phyloP scores from a whole-genome alignment of 2,329 filamentous ascomycete genomes.

The Trichoderma brevicompactum region DNA sequence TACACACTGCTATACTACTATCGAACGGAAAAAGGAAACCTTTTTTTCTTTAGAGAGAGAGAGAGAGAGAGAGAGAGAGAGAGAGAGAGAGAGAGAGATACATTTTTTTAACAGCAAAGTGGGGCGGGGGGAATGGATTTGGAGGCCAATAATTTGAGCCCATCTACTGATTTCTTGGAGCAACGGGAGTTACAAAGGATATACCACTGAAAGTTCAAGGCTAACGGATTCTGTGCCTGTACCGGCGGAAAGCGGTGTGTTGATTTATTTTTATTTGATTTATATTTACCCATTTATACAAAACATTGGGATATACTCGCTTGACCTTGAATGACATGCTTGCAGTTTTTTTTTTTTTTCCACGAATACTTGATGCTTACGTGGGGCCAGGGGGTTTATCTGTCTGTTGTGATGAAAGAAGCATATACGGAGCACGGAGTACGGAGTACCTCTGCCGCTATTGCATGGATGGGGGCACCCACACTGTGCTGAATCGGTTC shows the following conservation, averaged over 20 bases:
- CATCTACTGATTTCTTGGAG: conserved; percentile 18
- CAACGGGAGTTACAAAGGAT: conserved; percentile 21
- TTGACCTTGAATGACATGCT: too few relatives aligned
- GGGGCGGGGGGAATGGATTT: background rate
- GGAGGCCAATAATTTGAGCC: background rate
- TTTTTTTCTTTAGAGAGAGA: background rate
- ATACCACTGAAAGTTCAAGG: conserved; percentile 18
- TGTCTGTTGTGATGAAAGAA: too few relatives aligned
- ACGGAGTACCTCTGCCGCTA: too few relatives aligned
- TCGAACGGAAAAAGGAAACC: background rate
- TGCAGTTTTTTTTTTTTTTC: too few relatives aligned
- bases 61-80: too few relatives aligned
- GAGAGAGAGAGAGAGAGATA: too few relatives aligned
- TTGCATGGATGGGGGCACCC: too few relatives aligned
- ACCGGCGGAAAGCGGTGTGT: conserved; percentile 3
- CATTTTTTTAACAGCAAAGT: background rate
- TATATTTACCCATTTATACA: background rate
- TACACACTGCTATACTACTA: background rate
- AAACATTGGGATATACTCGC: too few relatives aligned
- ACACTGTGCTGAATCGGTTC: too few relatives aligned
- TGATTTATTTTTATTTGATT: background rate
- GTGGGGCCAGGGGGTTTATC: too few relatives aligned
- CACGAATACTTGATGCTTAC: too few relatives aligned
- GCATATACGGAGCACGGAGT: too few relatives aligned
- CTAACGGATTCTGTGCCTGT: background rate